phyloP scores from a whole-genome alignment of 2,329 filamentous ascomycete species.

The Colletotrichum sp. region DNA sequence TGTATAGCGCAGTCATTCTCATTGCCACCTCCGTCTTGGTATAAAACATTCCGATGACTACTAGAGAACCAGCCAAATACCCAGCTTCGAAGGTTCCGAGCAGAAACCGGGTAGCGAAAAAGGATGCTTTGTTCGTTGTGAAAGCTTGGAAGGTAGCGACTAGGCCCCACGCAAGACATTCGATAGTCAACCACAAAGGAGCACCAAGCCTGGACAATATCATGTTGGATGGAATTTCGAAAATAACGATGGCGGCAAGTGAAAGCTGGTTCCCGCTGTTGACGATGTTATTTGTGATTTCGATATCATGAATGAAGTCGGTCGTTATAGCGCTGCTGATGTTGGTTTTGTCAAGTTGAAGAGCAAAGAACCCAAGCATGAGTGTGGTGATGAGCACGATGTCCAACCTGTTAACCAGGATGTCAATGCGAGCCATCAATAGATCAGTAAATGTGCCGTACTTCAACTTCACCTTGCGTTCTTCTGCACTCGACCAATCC shows the following conservation, averaged over 20 bases:
- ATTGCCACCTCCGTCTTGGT: not conserved
- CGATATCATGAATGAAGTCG: not conserved
- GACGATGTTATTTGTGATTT: not conserved
- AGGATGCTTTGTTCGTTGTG: not conserved
- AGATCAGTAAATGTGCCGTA: not conserved
- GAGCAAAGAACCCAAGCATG: not conserved
- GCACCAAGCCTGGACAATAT: not conserved
- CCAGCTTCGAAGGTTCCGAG: not conserved
- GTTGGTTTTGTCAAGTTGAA: not conserved
- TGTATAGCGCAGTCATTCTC: not conserved
- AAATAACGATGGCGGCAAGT: not conserved
- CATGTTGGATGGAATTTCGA: constrained; percentile 2
- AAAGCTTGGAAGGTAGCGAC: not conserved
- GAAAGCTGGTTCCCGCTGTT: not conserved
- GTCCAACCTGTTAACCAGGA: not conserved
- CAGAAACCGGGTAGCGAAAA: not conserved
- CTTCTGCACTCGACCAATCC: not conserved
- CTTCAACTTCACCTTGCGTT: not conserved
- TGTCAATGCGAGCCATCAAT: not conserved
- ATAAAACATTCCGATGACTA: not conserved
- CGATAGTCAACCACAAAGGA: not conserved
- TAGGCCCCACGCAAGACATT: not conserved
- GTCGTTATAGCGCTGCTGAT: not conserved
- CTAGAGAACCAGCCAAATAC: not conserved
- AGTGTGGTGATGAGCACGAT: not conserved